Base-by-base conservation (phyloP, 1,284 basidiomycete genomes). In the Xerocomus minutiporus region DNA sequence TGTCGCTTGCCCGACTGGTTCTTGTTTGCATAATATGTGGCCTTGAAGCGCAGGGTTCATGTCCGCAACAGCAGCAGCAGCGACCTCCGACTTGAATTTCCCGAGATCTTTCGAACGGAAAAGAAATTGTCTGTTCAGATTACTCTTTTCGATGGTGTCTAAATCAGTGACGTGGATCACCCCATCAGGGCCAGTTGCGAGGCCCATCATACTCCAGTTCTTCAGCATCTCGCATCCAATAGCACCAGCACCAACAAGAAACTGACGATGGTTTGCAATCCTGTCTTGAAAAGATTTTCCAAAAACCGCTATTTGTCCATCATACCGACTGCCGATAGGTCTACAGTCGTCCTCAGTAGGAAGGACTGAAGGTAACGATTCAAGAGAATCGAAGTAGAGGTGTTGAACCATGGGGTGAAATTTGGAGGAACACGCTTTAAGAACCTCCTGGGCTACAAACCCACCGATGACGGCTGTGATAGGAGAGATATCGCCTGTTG, bases 141-240 rank as follows among this genome's bases (percentile, higher is more conserved):
- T 99, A 65, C 90, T 93, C 83, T 99, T 99, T 77, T 99, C 97
- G 67, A 99, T 99, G 29, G 95, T 97, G 73, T 99, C 97, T 66
- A 99, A 75, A 71, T 99, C 97, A 13, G 97, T 99, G 49, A 99
- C 93, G 65, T 95, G 86, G 57, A 99, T 93, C 51, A 82, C 75
- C 23, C 93, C 97, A 50, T 86, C 76, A 13, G 84, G 77, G 3
- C 91, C 93, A 39, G 88, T 82, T 12, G 84, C 96, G 45, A 99
- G 77, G 60, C 97, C 97, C 83, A 99, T 97, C 93, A 99, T 94
- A 63, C 91, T 90, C 97, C 97, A 99, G 73, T 99, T 99, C 80
- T 99, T 99, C 66, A 99, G 76, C 97, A 99, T 99, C 75, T 99
- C 97, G 68, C 97, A 99, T 25, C 97, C 97, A 69, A 99, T 99